Evolutionary conservation across 1,139 yeast species (phyloP), one percentile per base, ranked within the genome.

Genomic region (Arxiozyma heterogenica): DNA sequence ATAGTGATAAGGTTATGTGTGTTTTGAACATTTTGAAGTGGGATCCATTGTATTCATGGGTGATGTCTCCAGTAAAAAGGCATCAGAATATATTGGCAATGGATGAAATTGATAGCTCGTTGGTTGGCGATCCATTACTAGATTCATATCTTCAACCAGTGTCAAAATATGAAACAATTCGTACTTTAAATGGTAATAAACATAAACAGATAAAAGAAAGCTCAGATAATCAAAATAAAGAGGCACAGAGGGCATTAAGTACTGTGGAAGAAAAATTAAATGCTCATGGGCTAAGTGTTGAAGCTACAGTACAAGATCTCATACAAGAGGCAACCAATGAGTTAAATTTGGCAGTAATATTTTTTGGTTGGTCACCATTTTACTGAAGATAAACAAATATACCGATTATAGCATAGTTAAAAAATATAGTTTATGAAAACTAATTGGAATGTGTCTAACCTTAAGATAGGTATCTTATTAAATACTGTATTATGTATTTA

Each of bases 1-100:
- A 89, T 62, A 74, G 75, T 41, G 86, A 82, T 46, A 84, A 84
- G 61, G 87, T 94, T 34, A 71, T 84, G 65, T 86, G 95, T 25
- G 87, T 94, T 51, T 72, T 94, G 55, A 94, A 91, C 64, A 95
- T 93, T 9, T 72, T 94, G 59, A 76, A 86, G 61, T 89, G 94
- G 79, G 98, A 94, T 75, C 98, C 98, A 0, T 75, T 94, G 55
- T 91, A 91, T 64, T 79, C 87, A 1, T 93, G 98, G 98, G 81
- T 84, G 1, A 74, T 88, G 48, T 85, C 95, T 0, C 93, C 94
- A 0, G 68, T 86, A 17, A 67, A 84, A 54, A 80, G 76, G 65
- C 77, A 76, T 58, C 79, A 76, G 58, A 64, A 62, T 52, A 49
- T 61, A 6, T 52, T 61, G 21, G 70, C 64, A 34, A 63, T 57